Conservation (phyloP, 2,329 filamentous ascomycete genomes). For the Neofusicoccum kwambonambiense region DNA sequence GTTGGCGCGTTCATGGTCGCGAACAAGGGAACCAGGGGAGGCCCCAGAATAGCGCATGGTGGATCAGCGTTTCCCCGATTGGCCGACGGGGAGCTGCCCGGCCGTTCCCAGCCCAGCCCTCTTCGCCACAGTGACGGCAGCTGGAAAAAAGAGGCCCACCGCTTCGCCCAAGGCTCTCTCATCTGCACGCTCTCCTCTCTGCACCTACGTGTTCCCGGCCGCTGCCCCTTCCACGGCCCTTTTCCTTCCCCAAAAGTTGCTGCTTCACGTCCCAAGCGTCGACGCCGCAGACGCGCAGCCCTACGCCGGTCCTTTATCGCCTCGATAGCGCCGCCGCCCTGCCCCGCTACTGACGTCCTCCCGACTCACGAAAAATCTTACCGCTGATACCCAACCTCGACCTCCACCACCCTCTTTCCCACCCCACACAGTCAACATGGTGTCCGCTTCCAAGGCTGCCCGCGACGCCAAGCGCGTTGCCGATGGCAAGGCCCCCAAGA, state of each 20-base stretch:
- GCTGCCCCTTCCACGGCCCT: slow-evolving; percentile 4
- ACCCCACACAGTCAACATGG: slow-evolving; percentile 48
- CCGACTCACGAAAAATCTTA: slow-evolving; percentile 19
- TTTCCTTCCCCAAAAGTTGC: background rate
- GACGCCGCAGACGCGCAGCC: slow-evolving; percentile 15
- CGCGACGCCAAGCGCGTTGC: slow-evolving; percentile 65
- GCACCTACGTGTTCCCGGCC: background rate
- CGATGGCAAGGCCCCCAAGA: slow-evolving; percentile 71
- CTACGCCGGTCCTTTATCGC: slow-evolving; percentile 16
- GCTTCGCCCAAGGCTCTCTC: background rate
- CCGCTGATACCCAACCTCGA: slow-evolving; percentile 10
- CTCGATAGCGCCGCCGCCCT: slow-evolving; percentile 13
- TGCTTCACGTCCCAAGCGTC: background rate
- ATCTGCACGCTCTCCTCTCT: background rate
- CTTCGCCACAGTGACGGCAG: slow-evolving; percentile 16
- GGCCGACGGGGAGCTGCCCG: slow-evolving; percentile 5
- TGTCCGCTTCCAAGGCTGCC: slow-evolving; percentile 68
- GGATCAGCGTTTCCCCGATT: slow-evolving; percentile 19
- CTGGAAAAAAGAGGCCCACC: slow-evolving; percentile 10
- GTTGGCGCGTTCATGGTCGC: background rate
- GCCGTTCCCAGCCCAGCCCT: slow-evolving; percentile 10
- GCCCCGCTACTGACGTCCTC: slow-evolving; percentile 19
- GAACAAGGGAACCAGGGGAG: background rate
- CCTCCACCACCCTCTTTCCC: slow-evolving; percentile 17
- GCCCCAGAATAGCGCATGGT: slow-evolving; percentile 3